Evolutionary conservation across 2,329 filamentous ascomycete species (phyloP), one percentile per base, ranked within the genome.

Genomic region (Alternaria gaisen): DNA sequence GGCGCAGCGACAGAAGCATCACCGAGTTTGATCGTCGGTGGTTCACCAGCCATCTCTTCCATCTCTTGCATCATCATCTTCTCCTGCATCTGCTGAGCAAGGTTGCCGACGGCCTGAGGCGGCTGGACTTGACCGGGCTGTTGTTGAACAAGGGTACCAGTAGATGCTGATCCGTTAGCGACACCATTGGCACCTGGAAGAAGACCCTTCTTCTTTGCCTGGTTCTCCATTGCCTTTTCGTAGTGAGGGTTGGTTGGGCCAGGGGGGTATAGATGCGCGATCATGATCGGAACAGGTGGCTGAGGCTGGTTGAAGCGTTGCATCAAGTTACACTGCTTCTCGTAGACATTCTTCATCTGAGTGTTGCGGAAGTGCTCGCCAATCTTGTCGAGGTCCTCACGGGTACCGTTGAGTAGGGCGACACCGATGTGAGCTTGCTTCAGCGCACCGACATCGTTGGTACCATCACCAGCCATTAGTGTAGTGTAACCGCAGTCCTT

Each of bases 381-480:
- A 71, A 99, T 99, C 77, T 90, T 93, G 58, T 89, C 90, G 55
- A 99, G 86, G 77, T 98, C 95, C 22, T 98, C 92, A 68, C 89
- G 90, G 1, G 94, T 96, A 65, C 95, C 95, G 80, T 99, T 99
- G 69, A 99, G 88, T 51, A 99, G 88, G 22, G 95, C 95, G 65
- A 99, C 92, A 80, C 95, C 95, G 66, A 99, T 93, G 76, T 99
- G 95, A 41, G 95, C 95, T 82, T 99, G 95, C 84, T 99, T 99
- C 74, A 99, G 84, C 44, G 95, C 95, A 67, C 95, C 95, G 56
- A 99, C 95, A 75, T 99, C 95, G 79, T 99, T 99, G 56, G 95
- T 99, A 66, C 95, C 95, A 74, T 99, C 95, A 80, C 95, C 95
- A 72, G 94, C 96, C 95, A 99, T 99, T 64, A 99, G 87, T 30